Percentiles rank a stretch among this genome's conserved stretches.
These are phyloP conservation scores for Suhomyces yuchorum DNA, from an alignment of 1,139 yeast genomes.

Conservation along the genomic window DNA sequence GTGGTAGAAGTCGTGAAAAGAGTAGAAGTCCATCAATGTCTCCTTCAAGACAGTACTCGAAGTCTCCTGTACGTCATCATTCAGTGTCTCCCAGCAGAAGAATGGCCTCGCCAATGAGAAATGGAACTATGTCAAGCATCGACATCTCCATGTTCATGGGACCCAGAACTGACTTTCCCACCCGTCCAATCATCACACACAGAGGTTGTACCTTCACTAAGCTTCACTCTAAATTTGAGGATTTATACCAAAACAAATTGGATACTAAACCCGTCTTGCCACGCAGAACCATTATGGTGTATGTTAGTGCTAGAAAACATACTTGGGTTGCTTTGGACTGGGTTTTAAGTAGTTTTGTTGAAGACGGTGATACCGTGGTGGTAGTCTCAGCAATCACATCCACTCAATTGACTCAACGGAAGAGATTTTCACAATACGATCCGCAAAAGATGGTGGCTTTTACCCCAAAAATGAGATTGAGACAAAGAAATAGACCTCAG, in stretches of 20 bases:
- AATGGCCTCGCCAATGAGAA: conserved; percentile 17
- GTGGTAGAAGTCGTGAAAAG: conserved; percentile 17
- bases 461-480: conserved; percentile 35
- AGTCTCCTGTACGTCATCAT: conserved; percentile 18
- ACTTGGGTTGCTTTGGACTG: conserved; percentile 84
- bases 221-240: conserved; percentile 46
- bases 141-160: conserved; percentile 12
- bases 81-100: conserved; percentile 9
- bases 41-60: conserved; percentile 16
- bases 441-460: conserved; percentile 15
- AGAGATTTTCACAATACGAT: not conserved
- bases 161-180: conserved; percentile 42
- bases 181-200: conserved; percentile 53
- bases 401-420: conserved; percentile 10
- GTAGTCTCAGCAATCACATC: conserved; percentile 48
- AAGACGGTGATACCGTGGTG: conserved; percentile 65
- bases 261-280: conserved; percentile 47
- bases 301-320: conserved; percentile 68
- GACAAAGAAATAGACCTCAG: conserved; percentile 39
- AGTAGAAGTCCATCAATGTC: conserved; percentile 17
- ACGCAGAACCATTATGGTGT: conserved; percentile 58
- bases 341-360: conserved; percentile 53
- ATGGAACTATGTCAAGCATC: conserved; percentile 6
- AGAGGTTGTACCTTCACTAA: conserved; percentile 54
- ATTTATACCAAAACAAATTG: conserved; percentile 36